A percentile compares a stretch with the other conserved stretches of the same genome.
Evolutionary conservation across 2,329 filamentous ascomycete genomes (phyloP).

Genomic region (Fusarium sp.): DNA sequence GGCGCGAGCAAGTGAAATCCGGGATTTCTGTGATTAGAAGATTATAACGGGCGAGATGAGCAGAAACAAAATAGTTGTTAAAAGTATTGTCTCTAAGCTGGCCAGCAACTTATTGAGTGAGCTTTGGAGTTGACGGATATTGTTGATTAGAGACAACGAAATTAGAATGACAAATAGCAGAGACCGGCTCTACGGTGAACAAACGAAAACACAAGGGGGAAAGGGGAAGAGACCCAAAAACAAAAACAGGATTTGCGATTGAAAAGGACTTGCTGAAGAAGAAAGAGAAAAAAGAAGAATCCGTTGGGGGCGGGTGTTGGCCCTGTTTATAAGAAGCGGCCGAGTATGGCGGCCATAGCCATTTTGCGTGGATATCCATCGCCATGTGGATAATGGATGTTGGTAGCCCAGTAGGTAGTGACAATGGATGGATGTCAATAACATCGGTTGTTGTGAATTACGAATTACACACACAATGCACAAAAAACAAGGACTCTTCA

Average conservation of each 20-base stretch:
- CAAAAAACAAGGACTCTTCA: constrained; percentile 20
- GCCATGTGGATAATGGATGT: constrained; percentile 7
- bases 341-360: constrained; percentile 33
- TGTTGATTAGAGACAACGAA: constrained; percentile 49
- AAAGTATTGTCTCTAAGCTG: constrained; percentile 55
- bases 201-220: constrained; percentile 56
- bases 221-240: constrained; percentile 55
- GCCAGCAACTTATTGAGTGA: constrained; percentile 55
- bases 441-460: constrained; percentile 29
- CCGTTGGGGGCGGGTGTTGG: constrained; percentile 53
- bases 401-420: background rate
- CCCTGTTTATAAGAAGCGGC: constrained; percentile 49
- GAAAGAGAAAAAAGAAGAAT: constrained; percentile 57
- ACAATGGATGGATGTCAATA: constrained; percentile 6
- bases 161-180: constrained; percentile 58
- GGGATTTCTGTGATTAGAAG: constrained; percentile 61
- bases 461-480: constrained; percentile 14
- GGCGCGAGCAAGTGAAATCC: constrained; percentile 69
- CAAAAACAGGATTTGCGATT: constrained; percentile 66
- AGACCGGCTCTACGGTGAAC: constrained; percentile 67
- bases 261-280: constrained; percentile 76
- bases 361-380: constrained; percentile 1
- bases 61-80: constrained; percentile 31
- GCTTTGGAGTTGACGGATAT: constrained; percentile 34
- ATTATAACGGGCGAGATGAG: constrained; percentile 50